Evolutionary conservation across 2,329 filamentous ascomycete genomes (phyloP).

Genomic region (Bisporella sp.): DNA sequence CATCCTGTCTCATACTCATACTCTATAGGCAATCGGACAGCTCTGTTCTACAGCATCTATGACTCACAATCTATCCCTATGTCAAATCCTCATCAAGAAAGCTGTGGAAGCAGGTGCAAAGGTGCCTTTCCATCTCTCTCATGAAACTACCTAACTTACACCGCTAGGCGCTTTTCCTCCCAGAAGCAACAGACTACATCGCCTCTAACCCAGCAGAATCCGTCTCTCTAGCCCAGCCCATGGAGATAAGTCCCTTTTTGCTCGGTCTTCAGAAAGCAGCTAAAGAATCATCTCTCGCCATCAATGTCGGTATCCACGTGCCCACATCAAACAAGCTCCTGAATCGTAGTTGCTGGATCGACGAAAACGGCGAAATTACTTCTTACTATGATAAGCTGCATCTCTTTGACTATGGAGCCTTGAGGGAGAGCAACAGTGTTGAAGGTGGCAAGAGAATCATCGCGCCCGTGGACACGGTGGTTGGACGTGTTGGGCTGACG

Average conservation of each 20-base stretch:
- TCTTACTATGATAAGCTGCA: conserved; percentile 81
- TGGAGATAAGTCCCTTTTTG: conserved; percentile 65
- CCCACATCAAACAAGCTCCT: conserved; percentile 47
- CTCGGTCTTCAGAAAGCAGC: conserved; percentile 66
- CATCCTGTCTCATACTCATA: not conserved
- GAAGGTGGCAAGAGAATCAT: conserved; percentile 59
- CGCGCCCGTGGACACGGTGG: conserved; percentile 61
- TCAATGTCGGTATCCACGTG: conserved; percentile 87
- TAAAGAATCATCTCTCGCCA: conserved; percentile 52
- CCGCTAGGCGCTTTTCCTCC: conserved; percentile 71
- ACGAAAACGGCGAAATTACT: conserved; percentile 48
- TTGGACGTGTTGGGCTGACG: conserved; percentile 70
- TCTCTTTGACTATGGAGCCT: conserved; percentile 68
- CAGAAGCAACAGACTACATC: conserved; percentile 70
- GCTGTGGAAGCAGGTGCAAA: conserved; percentile 73
- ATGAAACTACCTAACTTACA: not conserved
- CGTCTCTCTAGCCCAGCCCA: conserved; percentile 61
- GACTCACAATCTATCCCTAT: conserved; percentile 73
- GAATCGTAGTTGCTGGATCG: conserved; percentile 63
- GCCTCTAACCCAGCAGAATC: conserved; percentile 61
- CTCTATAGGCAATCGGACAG: conserved; percentile 71
- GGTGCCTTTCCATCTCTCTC: conserved; percentile 36
- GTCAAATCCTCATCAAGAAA: conserved; percentile 62
- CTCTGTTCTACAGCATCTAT: conserved; percentile 79
- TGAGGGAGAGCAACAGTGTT: conserved; percentile 60